Base-by-base conservation (phyloP, 2,329 filamentous ascomycete species). In the Mariannaea sp. region DNA sequence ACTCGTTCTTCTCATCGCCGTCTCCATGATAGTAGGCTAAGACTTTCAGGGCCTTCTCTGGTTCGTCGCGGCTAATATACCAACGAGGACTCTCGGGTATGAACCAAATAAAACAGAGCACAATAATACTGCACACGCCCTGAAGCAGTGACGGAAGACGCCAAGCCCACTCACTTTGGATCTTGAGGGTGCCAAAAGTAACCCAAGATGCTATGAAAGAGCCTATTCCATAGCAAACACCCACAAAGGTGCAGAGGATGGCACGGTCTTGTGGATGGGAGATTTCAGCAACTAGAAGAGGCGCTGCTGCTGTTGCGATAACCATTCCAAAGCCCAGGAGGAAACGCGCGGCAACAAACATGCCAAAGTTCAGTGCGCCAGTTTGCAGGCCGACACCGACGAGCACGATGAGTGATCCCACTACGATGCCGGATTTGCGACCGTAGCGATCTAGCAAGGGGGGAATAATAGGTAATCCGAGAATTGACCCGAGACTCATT, bases 1-100 rank as follows among this genome's bases (percentile, higher is more conserved):
- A 65, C 1, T 70, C 68, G 19, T 74, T 42, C 6, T 64, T 55
- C 0, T 60, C 57, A 44, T 77, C 69, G 3, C 73, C 73, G 30
- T 75, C 74, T 1, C 74, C 68, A 36, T 77, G 75, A 36, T 72
- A 74, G 13, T 66, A 67, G 8, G 65, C 67, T n/a, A 75, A 67
- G 13, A 75, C 68, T 3, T 67, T 61, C 17, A 63, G 62, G 1
- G 74, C 72, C 16, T 73, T 66, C 16, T 70, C 68, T 24, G 63
- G 61, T 19, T 64, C 68, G 35, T 68, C 69, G 6, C 60, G 62
- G 14, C 65, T 67, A 27, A 71, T 57, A 5, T 71, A 65, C 52
- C 63, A 68, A 40, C 50, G 56, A 3, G 71, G 71, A 5, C 70
- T 72, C 42, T 73, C 71, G 1, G 70, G 71, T 12, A 68, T 68